Base-by-base conservation (phyloP, 1,139 yeast genomes). In the Hanseniaspora gamundiae region DNA sequence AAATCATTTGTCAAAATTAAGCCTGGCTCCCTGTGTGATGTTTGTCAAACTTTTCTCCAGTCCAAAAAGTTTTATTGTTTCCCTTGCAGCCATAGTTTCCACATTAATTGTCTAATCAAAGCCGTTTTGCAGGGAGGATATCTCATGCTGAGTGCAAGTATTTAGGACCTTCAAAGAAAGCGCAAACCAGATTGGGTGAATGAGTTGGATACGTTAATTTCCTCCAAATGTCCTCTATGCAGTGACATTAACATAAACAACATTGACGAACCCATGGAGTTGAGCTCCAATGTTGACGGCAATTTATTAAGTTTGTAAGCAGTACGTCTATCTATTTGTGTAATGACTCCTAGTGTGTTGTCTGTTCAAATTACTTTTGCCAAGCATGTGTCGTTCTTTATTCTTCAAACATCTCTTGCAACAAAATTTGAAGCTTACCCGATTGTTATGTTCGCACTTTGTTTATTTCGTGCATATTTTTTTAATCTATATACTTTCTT, bases 1-100 rank as follows among this genome's bases (percentile, higher is more conserved):
- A 54, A 61, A 38, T 68, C 75, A 17, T 76, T 74, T 49, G 68
- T 73, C 50, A 67, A 81, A 1, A 71, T 91, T 20, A 83, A 83
- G 53, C 88, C 95, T 0, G 94, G 94, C 1, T 93, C 81, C 50
- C 75, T 33, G 1, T 91, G 99, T 63, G 69, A 73, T 39, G 52
- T 76, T 4, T 93, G 98, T 62, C 64, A 70, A 16, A 44, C 42
- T 17, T 71, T 93, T 6, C 65, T 91, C 40, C 73, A 86, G 2
- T 73, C 79, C 4, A 74, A 88, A 47, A 80, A 80, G 54, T 88
- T 87, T 55, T 71, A 82, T 42, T 77, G 81, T 10, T 91, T 87
- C 57, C 95, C 96, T 0, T 91, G 98, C 57, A 82, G 76, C 48
- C 98, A 91, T 61, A 78, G 85, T 7, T 83, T 84, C 65, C 98